Evolutionary conservation across 352 stramenopile genomes (phyloP).

Genomic region (Phytophthora parvispora): DNA sequence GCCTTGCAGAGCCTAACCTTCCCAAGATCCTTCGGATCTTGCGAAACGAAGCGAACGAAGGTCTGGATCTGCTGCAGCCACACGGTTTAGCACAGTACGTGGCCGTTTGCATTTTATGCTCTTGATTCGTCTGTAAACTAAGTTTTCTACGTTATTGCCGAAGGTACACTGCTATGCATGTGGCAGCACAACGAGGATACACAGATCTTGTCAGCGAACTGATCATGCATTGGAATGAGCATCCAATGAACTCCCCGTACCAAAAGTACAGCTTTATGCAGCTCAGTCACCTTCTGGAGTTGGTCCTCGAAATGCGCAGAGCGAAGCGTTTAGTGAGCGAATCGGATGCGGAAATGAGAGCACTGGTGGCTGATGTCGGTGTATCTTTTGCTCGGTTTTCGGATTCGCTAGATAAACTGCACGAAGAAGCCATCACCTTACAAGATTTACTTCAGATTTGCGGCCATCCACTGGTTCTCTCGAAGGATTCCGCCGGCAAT

Average conservation of each 20-base stretch:
- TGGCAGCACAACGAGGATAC: slow-evolving; percentile 79
- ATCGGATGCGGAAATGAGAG: slow-evolving; percentile 61
- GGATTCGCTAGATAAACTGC: slow-evolving; percentile 71
- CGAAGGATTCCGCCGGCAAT: slow-evolving; percentile 71
- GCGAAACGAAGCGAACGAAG: slow-evolving; percentile 59
- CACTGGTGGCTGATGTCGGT: slow-evolving; percentile 61
- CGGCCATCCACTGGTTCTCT: slow-evolving; percentile 74
- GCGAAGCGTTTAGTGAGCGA: slow-evolving; percentile 70
- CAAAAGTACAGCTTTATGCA: slow-evolving; percentile 74
- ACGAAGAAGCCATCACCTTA: slow-evolving; percentile 60
- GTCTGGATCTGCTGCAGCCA: slow-evolving; percentile 71
- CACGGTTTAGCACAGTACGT: slow-evolving; percentile 72
- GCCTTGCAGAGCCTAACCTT: slow-evolving; percentile 74
- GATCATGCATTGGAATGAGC: slow-evolving; percentile 63
- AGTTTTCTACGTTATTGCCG: slow-evolving; percentile 1
- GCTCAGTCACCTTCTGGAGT: slow-evolving; percentile 54
- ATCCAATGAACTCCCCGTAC: slow-evolving; percentile 70
- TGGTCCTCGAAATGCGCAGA: slow-evolving; percentile 60
- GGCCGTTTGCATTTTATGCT: neutral
- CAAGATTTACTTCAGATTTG: slow-evolving; percentile 78
- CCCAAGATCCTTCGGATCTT: slow-evolving; percentile 73
- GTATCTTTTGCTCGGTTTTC: slow-evolving; percentile 74
- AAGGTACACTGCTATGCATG: slow-evolving; percentile 67
- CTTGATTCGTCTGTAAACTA: neutral
- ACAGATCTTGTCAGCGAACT: slow-evolving; percentile 67